Base-by-base conservation (phyloP, 805 yeast species). In the Schwanniomyces sp. region DNA sequence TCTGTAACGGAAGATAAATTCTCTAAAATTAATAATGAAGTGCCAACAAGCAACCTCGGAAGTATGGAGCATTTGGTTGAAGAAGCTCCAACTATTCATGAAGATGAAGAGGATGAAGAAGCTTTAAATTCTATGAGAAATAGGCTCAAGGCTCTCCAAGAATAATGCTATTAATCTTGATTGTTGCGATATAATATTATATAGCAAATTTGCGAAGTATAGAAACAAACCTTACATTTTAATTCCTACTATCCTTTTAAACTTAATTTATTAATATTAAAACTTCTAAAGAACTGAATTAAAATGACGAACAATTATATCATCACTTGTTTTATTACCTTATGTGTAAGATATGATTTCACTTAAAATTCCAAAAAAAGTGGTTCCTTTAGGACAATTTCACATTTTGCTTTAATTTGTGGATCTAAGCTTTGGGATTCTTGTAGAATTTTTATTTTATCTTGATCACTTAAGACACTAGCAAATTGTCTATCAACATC, bases 101-200 rank as follows among this genome's bases (percentile, higher is more conserved):
- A 74, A 14, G 87, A 78, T 16, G 91, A 85, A 34, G 36, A 32
- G n/a, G 92, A 90, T 50, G 86, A 84, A 52, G 85, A 81, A 50
- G 81, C 88, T 58, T 71, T 92, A 46, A 81, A 81, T 53, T 91
- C 86, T 55, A 92, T 94, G 97, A 79, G 96, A 56, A 92, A 91
- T 61, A 75, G 98, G 49, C 75, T 92, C 41, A 84, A 77, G 57
- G 97, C 97, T 0, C 69, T 92, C 50, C 97, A 92, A 47, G 66
- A 63, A 43, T 59, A 47, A 44, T 10, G 28, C 3, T 18, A 11
- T 11, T 6, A 6, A 7, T 34, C 18, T 18, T 26, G 12, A 12
- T 7, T 17, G 5, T 26, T 27, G 17, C 3, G 14, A 12, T 7
- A 30, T 7, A 7, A 11, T 30, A 30, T 12, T 30, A 21, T 21